Conservation (phyloP, 768 basidiomycete genomes). For the Auriscalpium vulgare region DNA sequence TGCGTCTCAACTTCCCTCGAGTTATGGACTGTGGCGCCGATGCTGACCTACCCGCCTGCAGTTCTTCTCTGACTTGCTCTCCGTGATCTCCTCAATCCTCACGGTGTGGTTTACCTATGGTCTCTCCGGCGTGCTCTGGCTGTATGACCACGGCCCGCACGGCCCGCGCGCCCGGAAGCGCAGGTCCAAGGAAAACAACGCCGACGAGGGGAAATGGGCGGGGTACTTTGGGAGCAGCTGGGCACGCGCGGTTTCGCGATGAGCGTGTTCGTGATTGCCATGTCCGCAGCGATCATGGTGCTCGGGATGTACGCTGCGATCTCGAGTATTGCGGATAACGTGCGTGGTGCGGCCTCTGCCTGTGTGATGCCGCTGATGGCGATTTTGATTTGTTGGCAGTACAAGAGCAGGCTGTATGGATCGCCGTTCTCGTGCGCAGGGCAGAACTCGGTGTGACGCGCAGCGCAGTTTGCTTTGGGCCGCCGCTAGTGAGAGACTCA, state of each 20-base stretch:
- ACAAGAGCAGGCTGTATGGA: neutral
- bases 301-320: neutral
- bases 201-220: neutral
- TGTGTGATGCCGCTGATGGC: neutral
- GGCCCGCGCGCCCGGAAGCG: neutral
- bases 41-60: neutral
- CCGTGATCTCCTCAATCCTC: neutral
- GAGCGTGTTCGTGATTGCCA: neutral
- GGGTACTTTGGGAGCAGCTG: neutral
- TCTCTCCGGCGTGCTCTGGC: neutral
- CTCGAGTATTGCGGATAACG: neutral
- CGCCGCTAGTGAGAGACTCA: too few species aligned
- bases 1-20: neutral
- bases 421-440: neutral
- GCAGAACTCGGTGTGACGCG: too few species aligned
- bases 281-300: neutral
- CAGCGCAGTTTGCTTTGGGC: too few species aligned
- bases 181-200: neutral
- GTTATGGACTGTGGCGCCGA: too few species aligned
- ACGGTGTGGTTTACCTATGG: conserved; percentile 1
- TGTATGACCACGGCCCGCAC: neutral
- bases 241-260: neutral
- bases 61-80: conserved; percentile 2
- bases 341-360: neutral
- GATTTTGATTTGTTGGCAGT: neutral